Base-by-base conservation (phyloP, 2,329 filamentous ascomycete species). In the Aspergillus flavus region DNA sequence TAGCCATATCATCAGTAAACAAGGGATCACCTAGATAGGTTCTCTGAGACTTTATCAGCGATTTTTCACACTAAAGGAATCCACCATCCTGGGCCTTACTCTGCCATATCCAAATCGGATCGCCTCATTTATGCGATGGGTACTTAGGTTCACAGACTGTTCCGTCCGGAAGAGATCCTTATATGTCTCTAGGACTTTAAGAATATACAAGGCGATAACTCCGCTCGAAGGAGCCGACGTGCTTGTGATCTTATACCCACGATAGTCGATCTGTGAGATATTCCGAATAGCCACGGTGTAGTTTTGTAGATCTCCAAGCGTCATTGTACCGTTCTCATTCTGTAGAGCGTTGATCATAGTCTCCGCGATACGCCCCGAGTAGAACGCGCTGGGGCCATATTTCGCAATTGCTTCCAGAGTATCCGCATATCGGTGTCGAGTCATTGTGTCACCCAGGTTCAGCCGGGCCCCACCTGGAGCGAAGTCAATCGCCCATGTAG, bases 161-260 rank as follows among this genome's bases (percentile, higher is more conserved):
- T 86, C 80, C 1, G 83, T 78, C 11, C 87, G 79, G n/a, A 86
- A 88, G 56, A 94, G 87, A 45, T 80, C 76, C 0, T 85, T 79
- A 72, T 93, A 96, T 26, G 91, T 90, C 76, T 94, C 90, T 77
- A 97, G 85, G 34, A 89, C 93, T 74, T 96, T 96, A 72, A 98
- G 82, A 3, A 90, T 88, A 61, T 87, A 88, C 69, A 96, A 82
- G 6, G 87, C 88, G 2, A 97, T 88, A 50, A 87, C 86, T 11
- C 94, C 94, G 69, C 91, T 91, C n/a, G 91, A 90, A 0, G 94
- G 94, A 0, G 92, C 89, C 52, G 88, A 88, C 84, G 73, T 74
- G 36, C 76, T 79, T 64, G 88, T 87, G 34, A 97, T 82, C 56
- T 86, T 89, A 76, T 88, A 91, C 36, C 88, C 90, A 19, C 90